Percentiles rank a stretch among this genome's conserved stretches.
Conservation (phyloP, 331 rosid species). For the Quercus phellos region DNA sequence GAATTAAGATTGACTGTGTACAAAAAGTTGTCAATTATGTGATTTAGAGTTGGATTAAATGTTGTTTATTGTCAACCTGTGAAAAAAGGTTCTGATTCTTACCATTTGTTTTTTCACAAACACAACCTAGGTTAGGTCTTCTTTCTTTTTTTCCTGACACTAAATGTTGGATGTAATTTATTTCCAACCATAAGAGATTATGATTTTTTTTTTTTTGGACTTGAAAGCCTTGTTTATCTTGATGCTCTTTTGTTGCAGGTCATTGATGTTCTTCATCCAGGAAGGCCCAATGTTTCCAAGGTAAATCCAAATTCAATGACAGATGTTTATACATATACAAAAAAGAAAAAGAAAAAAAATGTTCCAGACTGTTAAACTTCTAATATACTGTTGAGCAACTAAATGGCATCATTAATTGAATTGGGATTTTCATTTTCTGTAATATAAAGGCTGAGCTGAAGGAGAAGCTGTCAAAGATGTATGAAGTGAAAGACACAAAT, state of each 20-base stretch:
- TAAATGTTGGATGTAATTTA: not conserved
- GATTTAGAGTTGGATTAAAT: too few species aligned
- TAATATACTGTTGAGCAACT: not conserved
- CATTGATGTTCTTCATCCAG: constrained; percentile 89
- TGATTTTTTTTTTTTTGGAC: too few species aligned
- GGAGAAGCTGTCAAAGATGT: constrained; percentile 75
- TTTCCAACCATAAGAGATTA: not conserved
- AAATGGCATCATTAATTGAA: not conserved
- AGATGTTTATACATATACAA: too few species aligned
- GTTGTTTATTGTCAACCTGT: too few species aligned
- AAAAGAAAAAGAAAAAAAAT: not conserved
- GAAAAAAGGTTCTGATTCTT: too few species aligned
- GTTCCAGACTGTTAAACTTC: not conserved
- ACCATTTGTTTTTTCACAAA: not conserved
- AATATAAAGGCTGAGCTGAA: constrained; percentile 67
- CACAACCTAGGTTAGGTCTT: not conserved
- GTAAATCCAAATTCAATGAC: constrained; percentile 14
- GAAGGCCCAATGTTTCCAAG: constrained; percentile 93
- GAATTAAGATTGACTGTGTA: not conserved
- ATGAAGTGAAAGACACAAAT: constrained; percentile 78
- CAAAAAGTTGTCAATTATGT: not conserved
- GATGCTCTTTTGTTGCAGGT: constrained; percentile 31
- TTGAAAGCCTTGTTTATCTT: not conserved
- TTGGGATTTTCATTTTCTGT: not conserved
- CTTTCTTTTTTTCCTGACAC: not conserved